Percentiles rank a stretch among this genome's conserved stretches.
These are phyloP conservation scores for Brassica carinata DNA, from an alignment of 345 rosid genomes.

Conservation along the genomic window DNA sequence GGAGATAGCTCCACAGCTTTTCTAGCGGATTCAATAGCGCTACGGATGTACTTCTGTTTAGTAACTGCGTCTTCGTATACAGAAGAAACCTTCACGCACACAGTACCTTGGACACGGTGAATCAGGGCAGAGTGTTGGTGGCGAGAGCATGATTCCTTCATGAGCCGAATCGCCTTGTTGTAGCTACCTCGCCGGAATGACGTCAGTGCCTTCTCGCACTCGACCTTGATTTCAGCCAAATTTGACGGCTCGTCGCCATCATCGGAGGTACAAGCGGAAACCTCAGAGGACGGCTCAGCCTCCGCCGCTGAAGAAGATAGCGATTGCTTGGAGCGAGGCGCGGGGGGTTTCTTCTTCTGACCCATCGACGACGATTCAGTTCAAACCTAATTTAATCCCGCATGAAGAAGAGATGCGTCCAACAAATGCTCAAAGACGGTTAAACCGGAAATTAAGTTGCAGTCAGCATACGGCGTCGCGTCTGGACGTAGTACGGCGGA, in stretches of 20 bases:
- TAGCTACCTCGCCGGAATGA: slow-evolving; percentile 86
- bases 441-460: slow-evolving; percentile 24
- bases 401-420: slow-evolving; percentile 38
- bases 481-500: slow-evolving; percentile 28
- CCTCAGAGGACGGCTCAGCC: slow-evolving; percentile 20
- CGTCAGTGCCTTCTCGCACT: slow-evolving; percentile 83
- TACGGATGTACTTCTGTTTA: slow-evolving; percentile 67
- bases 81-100: slow-evolving; percentile 70
- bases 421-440: slow-evolving; percentile 7
- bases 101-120: slow-evolving; percentile 81
- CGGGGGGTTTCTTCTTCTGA: slow-evolving; percentile 66
- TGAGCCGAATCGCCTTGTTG: slow-evolving; percentile 77
- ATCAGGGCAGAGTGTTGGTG: slow-evolving; percentile 66
- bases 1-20: slow-evolving; percentile 78
- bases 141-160: slow-evolving; percentile 68
- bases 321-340: slow-evolving; percentile 62
- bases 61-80: slow-evolving; percentile 72
- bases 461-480: background rate
- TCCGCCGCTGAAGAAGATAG: slow-evolving; percentile 33
- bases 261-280: background rate
- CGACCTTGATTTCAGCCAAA: slow-evolving; percentile 52
- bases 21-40: slow-evolving; percentile 73
- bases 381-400: slow-evolving; percentile 38
- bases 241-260: slow-evolving; percentile 31
- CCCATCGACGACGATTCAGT: slow-evolving; percentile 58